Evolutionary conservation across 345 rosid genomes (phyloP), one percentile per base, ranked within the genome.

Genomic region (Euphorbia tirucalli): DNA sequence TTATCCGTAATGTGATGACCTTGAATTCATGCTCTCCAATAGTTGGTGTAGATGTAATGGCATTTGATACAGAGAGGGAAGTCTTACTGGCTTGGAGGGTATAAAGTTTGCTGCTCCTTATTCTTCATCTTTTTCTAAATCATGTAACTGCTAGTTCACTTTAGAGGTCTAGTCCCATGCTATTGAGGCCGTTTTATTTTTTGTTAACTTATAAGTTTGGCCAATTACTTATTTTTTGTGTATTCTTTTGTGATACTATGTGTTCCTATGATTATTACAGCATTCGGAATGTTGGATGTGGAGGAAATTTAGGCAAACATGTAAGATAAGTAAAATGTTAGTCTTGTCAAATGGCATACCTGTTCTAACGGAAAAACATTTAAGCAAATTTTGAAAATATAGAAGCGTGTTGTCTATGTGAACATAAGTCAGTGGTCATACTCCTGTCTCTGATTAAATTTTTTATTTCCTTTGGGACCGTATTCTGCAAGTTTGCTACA

Each of bases 1-100:
- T 89, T 76, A 79, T 92, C 55, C 96, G 90, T 65, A 95, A 95
- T 88, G 96, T 92, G 68, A 92, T 92, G 97, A 95, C 99, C 79
- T 84, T 95, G 66, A 90, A 95, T 58, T 85, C 99, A 71, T 95
- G 97, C 79, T 81, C 97, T 73, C 84, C 97, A 22, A 95, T 95
- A 7, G 93, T 90, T 85, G 97, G 99, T 65, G 97, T 85, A 59
- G 93, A 95, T 81, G 96, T 92, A 72, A 92, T 90, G 90, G 87
- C 97, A 78, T 95, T 95, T 81, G 91, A 86, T 61, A 84, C 88
- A 18, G 99, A 95, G 77, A 89, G 86, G 85, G 91, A 95, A 75
- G 93, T 92, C 75, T 83, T 95, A 70, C 83, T 95, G 70, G 96
- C 99, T 80, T 95, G 99, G 99, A 86, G 88, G 99, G 97, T 95